phyloP scores from a whole-genome alignment of 148 eudicot genomes.

The Silene uniflora region DNA sequence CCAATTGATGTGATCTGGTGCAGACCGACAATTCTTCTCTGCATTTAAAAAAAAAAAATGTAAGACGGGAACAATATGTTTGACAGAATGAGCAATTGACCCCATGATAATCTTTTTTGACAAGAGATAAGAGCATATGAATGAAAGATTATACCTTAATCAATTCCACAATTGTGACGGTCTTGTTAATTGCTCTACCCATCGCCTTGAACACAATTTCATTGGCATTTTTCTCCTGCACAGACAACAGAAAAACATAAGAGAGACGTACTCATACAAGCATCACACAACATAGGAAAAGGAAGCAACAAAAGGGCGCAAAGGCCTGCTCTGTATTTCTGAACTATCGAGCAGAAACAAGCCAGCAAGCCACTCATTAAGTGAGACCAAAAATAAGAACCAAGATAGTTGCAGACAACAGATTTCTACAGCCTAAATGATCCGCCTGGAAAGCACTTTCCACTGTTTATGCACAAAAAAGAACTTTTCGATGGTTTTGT shows the following conservation, averaged over 20 bases:
- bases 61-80: background rate
- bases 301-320: background rate
- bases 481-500: background rate
- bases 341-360: background rate
- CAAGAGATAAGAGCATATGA: too few species aligned
- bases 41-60: slow-evolving; percentile 15
- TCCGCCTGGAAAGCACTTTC: background rate
- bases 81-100: background rate
- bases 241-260: slow-evolving; percentile 11
- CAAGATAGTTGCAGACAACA: background rate
- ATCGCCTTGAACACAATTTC: slow-evolving; percentile 94
- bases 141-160: slow-evolving; percentile 56
- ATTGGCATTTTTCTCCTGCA: slow-evolving; percentile 73
- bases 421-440: background rate
- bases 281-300: background rate
- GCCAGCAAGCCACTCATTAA: background rate
- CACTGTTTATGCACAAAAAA: background rate
- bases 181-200: slow-evolving; percentile 98
- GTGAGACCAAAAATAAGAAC: background rate
- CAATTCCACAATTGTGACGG: slow-evolving; percentile 94
- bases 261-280: background rate
- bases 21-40: slow-evolving; percentile 95
- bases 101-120: background rate
- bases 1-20: slow-evolving; percentile 87
- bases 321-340: too few species aligned